phyloP scores from a whole-genome alignment of 371 early-diverging fungal genomes.

The Syncephalastrum contaminatum region DNA sequence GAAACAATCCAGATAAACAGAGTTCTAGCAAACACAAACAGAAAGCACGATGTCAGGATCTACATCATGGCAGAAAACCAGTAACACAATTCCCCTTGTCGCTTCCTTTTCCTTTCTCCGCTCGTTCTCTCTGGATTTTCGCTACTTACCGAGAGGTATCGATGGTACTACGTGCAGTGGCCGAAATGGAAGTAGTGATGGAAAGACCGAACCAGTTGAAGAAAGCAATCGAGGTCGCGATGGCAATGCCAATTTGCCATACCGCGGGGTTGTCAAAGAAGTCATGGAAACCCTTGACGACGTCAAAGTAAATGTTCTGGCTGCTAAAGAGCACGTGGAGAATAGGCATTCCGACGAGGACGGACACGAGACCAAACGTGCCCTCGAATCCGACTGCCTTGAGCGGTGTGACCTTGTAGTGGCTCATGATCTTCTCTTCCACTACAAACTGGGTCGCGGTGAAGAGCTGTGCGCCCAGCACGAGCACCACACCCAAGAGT shows the following conservation, averaged over 20 bases:
- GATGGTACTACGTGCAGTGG: slow-evolving; percentile 91
- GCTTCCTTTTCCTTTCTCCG: slow-evolving; percentile 4
- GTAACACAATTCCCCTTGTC: slow-evolving; percentile 1
- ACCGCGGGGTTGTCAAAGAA: slow-evolving; percentile 65
- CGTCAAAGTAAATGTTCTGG: slow-evolving; percentile 72
- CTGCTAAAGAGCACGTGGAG: slow-evolving; percentile 72
- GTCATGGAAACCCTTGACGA: slow-evolving; percentile 73
- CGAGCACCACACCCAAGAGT: slow-evolving; percentile 75
- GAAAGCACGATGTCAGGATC: background rate
- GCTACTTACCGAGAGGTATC: slow-evolving; percentile 78
- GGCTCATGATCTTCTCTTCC: slow-evolving; percentile 88
- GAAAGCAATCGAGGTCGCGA: slow-evolving; percentile 84
- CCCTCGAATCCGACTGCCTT: slow-evolving; percentile 95
- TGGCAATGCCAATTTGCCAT: slow-evolving; percentile 76
- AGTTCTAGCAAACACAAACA: slow-evolving; percentile 53
- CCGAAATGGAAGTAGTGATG: slow-evolving; percentile 82
- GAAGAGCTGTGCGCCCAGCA: slow-evolving; percentile 89
- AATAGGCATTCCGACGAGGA: slow-evolving; percentile 71
- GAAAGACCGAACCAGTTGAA: slow-evolving; percentile 96
- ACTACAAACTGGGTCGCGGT: slow-evolving; percentile 93
- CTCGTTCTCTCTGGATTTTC: background rate
- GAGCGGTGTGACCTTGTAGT: slow-evolving; percentile 78
- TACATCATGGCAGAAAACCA: background rate
- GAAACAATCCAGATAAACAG: slow-evolving; percentile 94
- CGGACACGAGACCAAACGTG: slow-evolving; percentile 80